Percentiles rank a stretch among this genome's conserved stretches.
Evolutionary conservation across 257 asterid species (phyloP).

Genomic region (Solanum clarkiae): DNA sequence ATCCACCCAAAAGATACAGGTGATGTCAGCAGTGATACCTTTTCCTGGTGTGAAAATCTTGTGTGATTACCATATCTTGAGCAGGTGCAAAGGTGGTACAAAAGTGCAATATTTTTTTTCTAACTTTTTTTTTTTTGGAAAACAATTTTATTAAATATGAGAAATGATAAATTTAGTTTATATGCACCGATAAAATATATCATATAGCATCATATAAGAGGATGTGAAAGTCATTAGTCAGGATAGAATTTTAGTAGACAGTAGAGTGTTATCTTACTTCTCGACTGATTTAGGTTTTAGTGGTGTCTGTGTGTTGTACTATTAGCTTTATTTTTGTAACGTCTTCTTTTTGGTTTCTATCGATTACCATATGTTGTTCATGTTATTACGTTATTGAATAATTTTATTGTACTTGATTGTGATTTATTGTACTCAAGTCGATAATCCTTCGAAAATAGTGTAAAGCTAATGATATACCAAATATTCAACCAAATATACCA

Average conservation of each 20-base stretch:
- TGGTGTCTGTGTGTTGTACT: not conserved
- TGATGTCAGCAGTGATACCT: constrained; percentile 52
- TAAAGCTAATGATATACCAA: not conserved
- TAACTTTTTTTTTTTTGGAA: not conserved
- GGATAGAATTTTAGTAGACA: not conserved
- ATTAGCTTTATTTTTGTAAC: no score
- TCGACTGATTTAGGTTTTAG: not conserved
- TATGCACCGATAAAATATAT: not conserved
- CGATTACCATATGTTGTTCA: no score
- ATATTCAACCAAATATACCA: not conserved
- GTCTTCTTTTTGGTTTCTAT: no score
- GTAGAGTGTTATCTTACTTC: not conserved
- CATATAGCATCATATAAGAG: not conserved
- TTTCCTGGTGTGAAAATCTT: constrained; percentile 58
- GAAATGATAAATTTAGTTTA: not conserved
- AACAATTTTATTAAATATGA: not conserved
- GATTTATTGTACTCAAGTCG: no score
- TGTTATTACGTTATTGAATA: no score
- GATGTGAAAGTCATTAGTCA: not conserved
- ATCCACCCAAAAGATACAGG: constrained; percentile 66
- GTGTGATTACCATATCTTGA: constrained; percentile 57
- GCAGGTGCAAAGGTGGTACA: constrained; percentile 55
- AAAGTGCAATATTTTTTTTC: constrained; percentile 39
- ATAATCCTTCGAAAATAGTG: no score
- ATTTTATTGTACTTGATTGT: no score